Base-by-base conservation (phyloP, 352 stramenopile genomes). In the Phytophthora citricola region DNA sequence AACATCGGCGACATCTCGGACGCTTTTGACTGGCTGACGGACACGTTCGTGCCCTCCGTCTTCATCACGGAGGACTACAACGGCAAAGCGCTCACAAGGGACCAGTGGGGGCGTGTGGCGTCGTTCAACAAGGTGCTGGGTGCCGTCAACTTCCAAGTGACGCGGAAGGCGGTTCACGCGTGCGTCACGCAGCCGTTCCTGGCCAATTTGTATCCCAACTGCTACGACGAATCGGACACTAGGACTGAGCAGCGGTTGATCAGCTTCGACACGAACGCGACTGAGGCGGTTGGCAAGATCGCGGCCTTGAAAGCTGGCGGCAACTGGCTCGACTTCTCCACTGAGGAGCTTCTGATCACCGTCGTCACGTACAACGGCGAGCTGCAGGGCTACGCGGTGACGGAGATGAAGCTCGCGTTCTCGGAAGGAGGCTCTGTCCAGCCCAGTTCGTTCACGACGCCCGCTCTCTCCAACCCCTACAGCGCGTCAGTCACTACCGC, bases 21-120 rank as follows among this genome's bases (percentile, higher is more conserved):
- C 36, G 69, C 70, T 3, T 88, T 85, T 53, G 63, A 78, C 27
- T 88, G 79, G 52, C 46, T 88, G 29, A 69, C 59, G 22, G 45
- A 80, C 24, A 71, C 76, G 20, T 73, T 88, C 26, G 69, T 77
- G 29, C 79, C 75, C 1, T 56, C 57, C 4, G 65, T 81, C 27
- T 88, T 88, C 48, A 60, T 88, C 7, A 85, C 76, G 3, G 54
- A 71, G 6, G 75, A 83, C 57, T 86, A 86, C 72, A 88, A 86
- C 57, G 75, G 65, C 31, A 51, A 78, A 8, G n/a, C 41, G 4
- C 51, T 85, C 11, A 60, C 79, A 12, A 71, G 15, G 53, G 63
- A 70, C 17, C 54, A 22, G 32, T 70, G 63, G 63, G 63, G 63
- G 17, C 55, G 63, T 24, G 38, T 70, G 12, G 63, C 63, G 10